phyloP scores from a whole-genome alignment of 345 rosid genomes.

The Dimocarpus longan region DNA sequence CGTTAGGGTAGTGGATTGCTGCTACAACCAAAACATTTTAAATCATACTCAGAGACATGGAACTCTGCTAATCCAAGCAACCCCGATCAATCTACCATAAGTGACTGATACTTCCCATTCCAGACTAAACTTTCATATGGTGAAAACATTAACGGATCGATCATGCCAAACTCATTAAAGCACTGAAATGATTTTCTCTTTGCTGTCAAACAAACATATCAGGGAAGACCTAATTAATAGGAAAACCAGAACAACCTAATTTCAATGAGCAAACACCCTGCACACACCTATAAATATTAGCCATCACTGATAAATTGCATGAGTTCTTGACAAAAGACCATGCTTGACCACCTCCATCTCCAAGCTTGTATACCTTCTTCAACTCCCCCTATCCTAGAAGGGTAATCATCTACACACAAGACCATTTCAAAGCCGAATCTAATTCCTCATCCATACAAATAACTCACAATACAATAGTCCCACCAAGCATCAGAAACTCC shows the following conservation, averaged over 20 bases:
- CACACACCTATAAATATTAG: neutral
- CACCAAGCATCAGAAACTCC: neutral
- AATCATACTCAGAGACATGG: neutral
- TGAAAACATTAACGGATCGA: neutral
- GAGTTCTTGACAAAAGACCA: neutral
- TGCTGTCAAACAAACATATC: neutral
- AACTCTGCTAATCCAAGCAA: neutral
- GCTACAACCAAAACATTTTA: neutral
- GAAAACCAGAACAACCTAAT: neutral
- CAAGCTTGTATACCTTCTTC: neutral
- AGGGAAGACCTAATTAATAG: neutral
- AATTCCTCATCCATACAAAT: neutral
- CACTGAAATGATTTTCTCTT: no score
- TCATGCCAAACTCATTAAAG: neutral
- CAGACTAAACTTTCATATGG: neutral
- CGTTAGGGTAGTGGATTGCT: neutral
- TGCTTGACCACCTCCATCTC: neutral
- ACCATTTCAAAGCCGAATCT: neutral
- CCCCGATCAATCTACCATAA: neutral
- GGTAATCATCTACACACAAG: neutral
- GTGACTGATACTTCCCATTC: neutral
- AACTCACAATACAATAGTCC: neutral
- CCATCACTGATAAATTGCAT: neutral
- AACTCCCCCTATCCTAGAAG: no score
- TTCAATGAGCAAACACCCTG: neutral